Base-by-base conservation (phyloP, 2,329 filamentous ascomycete species). In the Shiraia bambusicola region DNA sequence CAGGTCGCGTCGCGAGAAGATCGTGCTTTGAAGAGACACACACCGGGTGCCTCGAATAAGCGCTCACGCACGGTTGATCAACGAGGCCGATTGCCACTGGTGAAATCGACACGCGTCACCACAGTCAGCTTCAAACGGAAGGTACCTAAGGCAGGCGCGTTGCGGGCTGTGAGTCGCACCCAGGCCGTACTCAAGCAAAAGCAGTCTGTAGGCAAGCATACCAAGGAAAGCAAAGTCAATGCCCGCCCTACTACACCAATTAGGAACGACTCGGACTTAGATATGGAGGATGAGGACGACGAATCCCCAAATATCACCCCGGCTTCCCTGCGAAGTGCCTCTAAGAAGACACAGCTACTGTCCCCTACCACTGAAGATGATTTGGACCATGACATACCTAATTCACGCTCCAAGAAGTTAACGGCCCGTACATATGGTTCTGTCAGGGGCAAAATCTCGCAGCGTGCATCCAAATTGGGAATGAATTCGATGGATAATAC, bases 301-400 rank as follows among this genome's bases (percentile, higher is more conserved):
- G 40, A 42, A 5, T 63, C 63, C 3, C 56, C 58, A 8, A 67
- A 66, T 22, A 66, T 67, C 22, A 67, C 65, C 7, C 63, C 65
- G n/a, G 61, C 62, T 3, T 66, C 63, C 19, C 51, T 67, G 4
- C 62, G 65, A 26, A 66, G 63, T 40, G 63, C 65, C 12, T 49
- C 52, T 10, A 61, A 49, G 35, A 57, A 45, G 11, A 45, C 48
- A 13, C 17, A 13, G 9, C 13, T 32, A 5, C 8, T 22, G 19
- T 22, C 19, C 8, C 19, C 19, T 22, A 8, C 4, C 19, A 22
- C 19, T 8, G 19, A 22, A 22, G 19, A 22, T 22, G 19, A 22
- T 22, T 22, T 22, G 4, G 19, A 22, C 8, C 19, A 22, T 22
- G 19, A 22, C 19, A 8, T 22, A 8, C 19, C 19, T 8, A 8